Evolutionary conservation across 2,329 filamentous ascomycete species (phyloP).

Genomic region (Ceratocystis ficicola): DNA sequence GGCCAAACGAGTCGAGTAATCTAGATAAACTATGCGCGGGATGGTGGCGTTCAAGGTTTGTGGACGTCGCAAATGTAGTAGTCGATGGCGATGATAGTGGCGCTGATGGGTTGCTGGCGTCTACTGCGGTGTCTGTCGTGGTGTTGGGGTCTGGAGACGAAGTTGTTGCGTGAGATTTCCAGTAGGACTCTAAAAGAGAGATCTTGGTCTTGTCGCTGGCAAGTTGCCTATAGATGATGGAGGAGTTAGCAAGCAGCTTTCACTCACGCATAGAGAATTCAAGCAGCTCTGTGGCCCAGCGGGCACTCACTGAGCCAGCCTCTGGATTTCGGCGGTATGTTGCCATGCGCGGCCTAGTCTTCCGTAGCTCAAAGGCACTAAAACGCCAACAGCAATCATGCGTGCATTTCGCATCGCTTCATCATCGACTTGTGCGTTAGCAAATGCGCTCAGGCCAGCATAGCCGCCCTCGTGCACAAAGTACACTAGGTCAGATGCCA

Average conservation of each 20-base stretch:
- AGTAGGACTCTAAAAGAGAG: constrained; percentile 62
- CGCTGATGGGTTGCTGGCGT: not conserved
- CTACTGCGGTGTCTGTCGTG: constrained; percentile 28
- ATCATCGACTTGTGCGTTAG: constrained; percentile 69
- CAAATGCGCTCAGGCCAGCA: constrained; percentile 83
- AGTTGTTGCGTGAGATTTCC: constrained; percentile 43
- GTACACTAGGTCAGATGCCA: constrained; percentile 80
- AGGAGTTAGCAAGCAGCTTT: not conserved
- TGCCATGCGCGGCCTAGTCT: constrained; percentile 80
- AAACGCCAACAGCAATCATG: constrained; percentile 81
- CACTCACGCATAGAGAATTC: constrained; percentile 23
- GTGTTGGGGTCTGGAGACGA: constrained; percentile 39
- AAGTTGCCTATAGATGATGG: constrained; percentile 37
- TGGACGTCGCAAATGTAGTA: not conserved
- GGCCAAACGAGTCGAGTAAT: constrained; percentile 74
- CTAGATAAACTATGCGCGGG: constrained; percentile 71
- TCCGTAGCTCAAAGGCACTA: constrained; percentile 77
- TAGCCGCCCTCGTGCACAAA: constrained; percentile 72
- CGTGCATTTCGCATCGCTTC: constrained; percentile 69
- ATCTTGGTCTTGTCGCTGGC: constrained; percentile 53
- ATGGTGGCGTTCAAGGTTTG: constrained; percentile 43
- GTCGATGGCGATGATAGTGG: constrained; percentile 1
- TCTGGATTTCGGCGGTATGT: constrained; percentile 64
- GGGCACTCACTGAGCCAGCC: constrained; percentile 54
- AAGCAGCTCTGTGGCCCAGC: not conserved